Evolutionary conservation across 139 green algal genomes (phyloP), one percentile per base, ranked within the genome.

Genomic region (Chlorella sp.): DNA sequence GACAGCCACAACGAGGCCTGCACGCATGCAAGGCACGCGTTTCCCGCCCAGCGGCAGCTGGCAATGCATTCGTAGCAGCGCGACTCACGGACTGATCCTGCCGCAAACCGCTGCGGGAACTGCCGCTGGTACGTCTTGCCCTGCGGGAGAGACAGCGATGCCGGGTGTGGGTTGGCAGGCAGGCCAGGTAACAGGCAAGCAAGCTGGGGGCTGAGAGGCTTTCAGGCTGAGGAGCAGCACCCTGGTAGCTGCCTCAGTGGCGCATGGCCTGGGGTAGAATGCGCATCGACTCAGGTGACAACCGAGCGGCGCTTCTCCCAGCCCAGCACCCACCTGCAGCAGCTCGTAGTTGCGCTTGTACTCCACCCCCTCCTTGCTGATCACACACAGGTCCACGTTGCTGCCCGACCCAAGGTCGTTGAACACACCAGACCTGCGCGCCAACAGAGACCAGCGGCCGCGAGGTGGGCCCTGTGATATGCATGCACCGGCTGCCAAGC

Each of bases 381-480:
- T 98, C 72, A 99, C 86, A 87, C 96, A 98, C 73, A 99, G 75
- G 85, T 99, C 97, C 5, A 99, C 92, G 87, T 99, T 99, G 87
- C 93, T 98, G 5, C 97, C 97, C 2, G 93, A 98, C 11, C 97
- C 97, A 71, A 99, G 89, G 88, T 99, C 97, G 85, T 99, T 99
- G 87, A 95, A 96, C 26, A 99, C 95, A 74, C 97, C 97, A 18
- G 93, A 90, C 62, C 62, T 81, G 75, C 44, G 64, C 32, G 34
- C 20, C 26, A 20, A 18, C n/a, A n/a, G n/a, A n/a, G n/a, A n/a
- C n/a, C n/a, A n/a, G n/a, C n/a, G n/a, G n/a, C n/a, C n/a, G n/a
- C n/a, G n/a, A n/a, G n/a, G n/a, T n/a, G n/a, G n/a, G n/a, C n/a
- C n/a, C n/a, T n/a, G n/a, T n/a, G n/a, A n/a, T n/a, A n/a, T n/a